phyloP scores from a whole-genome alignment of 78 protist genomes.

The Ministeria vibrans region DNA sequence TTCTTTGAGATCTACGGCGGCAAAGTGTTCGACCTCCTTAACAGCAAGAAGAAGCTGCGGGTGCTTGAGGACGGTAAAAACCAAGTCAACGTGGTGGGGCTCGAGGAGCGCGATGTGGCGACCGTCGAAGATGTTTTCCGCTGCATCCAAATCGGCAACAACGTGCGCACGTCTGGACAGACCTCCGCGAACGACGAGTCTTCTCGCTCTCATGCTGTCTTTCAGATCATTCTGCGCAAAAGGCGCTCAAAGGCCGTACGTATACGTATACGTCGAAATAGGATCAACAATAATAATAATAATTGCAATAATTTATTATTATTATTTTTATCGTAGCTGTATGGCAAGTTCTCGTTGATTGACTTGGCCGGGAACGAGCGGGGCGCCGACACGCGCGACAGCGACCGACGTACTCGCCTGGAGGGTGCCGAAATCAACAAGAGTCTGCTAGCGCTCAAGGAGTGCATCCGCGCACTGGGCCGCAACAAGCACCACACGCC shows the following conservation, averaged over 20 bases:
- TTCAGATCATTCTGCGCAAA: slow-evolving; percentile 30
- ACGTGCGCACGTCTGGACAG: slow-evolving; percentile 62
- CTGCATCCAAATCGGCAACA: slow-evolving; percentile 59
- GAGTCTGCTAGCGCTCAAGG: slow-evolving; percentile 85
- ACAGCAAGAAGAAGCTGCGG: slow-evolving; percentile 49
- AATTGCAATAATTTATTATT: too few relatives aligned
- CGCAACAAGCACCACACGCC: slow-evolving; percentile 70
- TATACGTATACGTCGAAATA: slow-evolving; percentile 11
- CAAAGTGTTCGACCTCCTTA: slow-evolving; percentile 79
- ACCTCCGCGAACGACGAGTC: slow-evolving; percentile 87
- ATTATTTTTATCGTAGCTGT: too few relatives aligned
- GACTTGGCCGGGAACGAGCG: slow-evolving; percentile 90
- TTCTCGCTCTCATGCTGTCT: slow-evolving; percentile 89
- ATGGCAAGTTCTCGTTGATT: slow-evolving; percentile 76
- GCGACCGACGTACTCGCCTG: slow-evolving; percentile 75
- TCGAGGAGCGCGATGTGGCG: slow-evolving; percentile 47
- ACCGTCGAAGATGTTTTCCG: slow-evolving; percentile 44
- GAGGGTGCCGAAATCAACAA: slow-evolving; percentile 96
- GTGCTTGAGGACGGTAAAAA: slow-evolving; percentile 73
- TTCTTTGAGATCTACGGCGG: slow-evolving; percentile 90
- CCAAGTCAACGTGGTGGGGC: slow-evolving; percentile 77
- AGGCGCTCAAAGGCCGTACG: not conserved
- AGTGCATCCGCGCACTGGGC: slow-evolving; percentile 89
- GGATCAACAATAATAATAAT: too few relatives aligned
- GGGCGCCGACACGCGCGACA: slow-evolving; percentile 74